Base-by-base conservation (phyloP, 306 rosid species). In the Purshia tridentata region DNA sequence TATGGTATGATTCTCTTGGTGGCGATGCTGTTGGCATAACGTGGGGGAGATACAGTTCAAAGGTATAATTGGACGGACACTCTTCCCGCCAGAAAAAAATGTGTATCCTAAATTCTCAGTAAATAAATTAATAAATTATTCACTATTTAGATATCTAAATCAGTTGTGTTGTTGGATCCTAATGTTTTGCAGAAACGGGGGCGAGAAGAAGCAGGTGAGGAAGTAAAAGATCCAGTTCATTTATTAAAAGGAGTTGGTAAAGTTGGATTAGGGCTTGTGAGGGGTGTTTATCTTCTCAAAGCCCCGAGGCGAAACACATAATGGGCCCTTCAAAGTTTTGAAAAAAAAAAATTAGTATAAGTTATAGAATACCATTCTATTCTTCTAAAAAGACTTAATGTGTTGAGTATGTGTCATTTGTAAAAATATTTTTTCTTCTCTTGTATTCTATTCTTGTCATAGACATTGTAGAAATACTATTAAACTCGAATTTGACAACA, bases 1-100 rank as follows among this genome's bases (percentile, higher is more conserved):
- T 91, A 60, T 94, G 99, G 99, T 88, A 89, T 66, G 99, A 94
- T 89, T 86, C 87, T 80, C 78, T 94, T 69, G 99, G 97, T 72
- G 99, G 99, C 14, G 99, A 94, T 68, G 92, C 87, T 35, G 80
- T 94, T 68, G 99, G 99, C 79, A 77, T 94, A 72, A 94, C 96
- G 15, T 94, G 99, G 99, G 76, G 81, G 16, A 71, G 79, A 20
- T 14, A 7, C 74, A 41, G 81, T 78, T 83, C 96, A 20, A 91
- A 91, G 99, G 99, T 94, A 85, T 67, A 16, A 5, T 60, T 77
- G 22, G 10, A 39, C 16, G 13, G 1, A 3, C 35, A 29, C 35
- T 3, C 35, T 29, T 61, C 40, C 14, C 47, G 16, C 8, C 23
- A 39, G 67, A 61, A 15, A 6, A 6, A 4, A 56, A 51, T 16